These are phyloP conservation scores for Penicillium waksmanii DNA, from an alignment of 495 filamentous ascomycete species.

Conservation along the genomic window DNA sequence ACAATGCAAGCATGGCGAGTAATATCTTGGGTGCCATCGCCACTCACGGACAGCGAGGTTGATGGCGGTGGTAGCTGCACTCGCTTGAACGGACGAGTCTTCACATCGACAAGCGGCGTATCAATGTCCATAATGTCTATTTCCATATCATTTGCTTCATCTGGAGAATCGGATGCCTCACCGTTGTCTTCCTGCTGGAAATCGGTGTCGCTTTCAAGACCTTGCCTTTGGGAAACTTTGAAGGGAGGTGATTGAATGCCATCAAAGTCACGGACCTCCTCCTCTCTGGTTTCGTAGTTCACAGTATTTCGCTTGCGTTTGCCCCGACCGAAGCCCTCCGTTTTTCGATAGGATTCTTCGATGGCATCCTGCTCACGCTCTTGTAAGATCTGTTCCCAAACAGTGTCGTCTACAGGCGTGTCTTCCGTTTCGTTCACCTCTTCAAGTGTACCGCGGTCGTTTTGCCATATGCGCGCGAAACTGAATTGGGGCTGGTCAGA, in stretches of 20 bases:
- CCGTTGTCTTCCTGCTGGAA: conserved; percentile 26
- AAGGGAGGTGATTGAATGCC: conserved; percentile 23
- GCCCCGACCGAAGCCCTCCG: conserved; percentile 79
- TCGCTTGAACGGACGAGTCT: conserved; percentile 44
- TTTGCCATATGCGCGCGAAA: conserved; percentile 91
- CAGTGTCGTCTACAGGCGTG: conserved; percentile 53
- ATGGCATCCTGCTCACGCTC: conserved; percentile 78
- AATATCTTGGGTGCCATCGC: conserved; percentile 47
- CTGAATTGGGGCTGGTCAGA: conserved; percentile 64
- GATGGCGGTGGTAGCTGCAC: conserved; percentile 27
- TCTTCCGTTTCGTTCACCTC: conserved; percentile 58
- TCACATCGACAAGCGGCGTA: neutral
- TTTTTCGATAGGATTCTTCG: conserved; percentile 63
- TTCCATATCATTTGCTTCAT: conserved; percentile 22
- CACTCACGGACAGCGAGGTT: conserved; percentile 28
- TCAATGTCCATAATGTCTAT: conserved; percentile 4
- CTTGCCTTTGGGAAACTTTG: conserved; percentile 30
- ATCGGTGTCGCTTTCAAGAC: conserved; percentile 35
- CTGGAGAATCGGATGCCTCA: conserved; percentile 34
- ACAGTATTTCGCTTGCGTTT: conserved; percentile 62
- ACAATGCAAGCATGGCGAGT: conserved; percentile 49
- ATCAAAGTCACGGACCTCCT: conserved; percentile 19
- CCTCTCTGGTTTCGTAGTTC: conserved; percentile 38
- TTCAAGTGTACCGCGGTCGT: conserved; percentile 68
- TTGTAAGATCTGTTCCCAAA: conserved; percentile 88